Percentiles rank a stretch among this genome's conserved stretches.
These are phyloP conservation scores for Casuarina equisetifolia DNA, from an alignment of 306 rosid genomes.

Conservation along the genomic window DNA sequence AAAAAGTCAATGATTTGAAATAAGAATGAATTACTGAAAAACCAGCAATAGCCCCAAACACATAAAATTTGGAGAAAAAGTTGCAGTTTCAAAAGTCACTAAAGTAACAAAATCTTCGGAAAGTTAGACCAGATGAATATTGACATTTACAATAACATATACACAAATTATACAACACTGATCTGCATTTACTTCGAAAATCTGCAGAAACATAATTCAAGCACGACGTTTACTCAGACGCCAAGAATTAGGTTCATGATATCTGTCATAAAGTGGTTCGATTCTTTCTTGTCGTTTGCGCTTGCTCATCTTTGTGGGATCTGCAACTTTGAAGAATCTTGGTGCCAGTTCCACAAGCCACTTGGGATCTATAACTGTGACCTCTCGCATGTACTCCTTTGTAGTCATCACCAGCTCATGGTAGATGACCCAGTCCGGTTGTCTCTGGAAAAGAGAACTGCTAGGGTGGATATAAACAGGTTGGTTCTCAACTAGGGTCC, in stretches of 20 bases:
- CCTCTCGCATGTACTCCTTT: slow-evolving; percentile 86
- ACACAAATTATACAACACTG: not conserved
- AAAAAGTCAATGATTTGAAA: not conserved
- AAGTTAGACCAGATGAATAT: slow-evolving; percentile 4
- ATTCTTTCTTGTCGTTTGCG: slow-evolving; percentile 83
- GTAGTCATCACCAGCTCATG: slow-evolving; percentile 93
- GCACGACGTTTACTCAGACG: slow-evolving; percentile 86
- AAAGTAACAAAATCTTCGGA: no score
- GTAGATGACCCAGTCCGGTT: slow-evolving; percentile 91
- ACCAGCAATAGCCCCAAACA: not conserved
- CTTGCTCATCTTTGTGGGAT: slow-evolving; percentile 81
- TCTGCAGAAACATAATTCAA: slow-evolving; percentile 32
- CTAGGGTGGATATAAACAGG: slow-evolving; percentile 82
- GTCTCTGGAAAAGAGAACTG: slow-evolving; percentile 80
- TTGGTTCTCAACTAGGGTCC: slow-evolving; percentile 86
- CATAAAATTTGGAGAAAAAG: not conserved
- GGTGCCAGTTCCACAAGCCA: slow-evolving; percentile 95
- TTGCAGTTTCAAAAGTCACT: not conserved
- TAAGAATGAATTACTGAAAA: not conserved
- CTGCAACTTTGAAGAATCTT: slow-evolving; percentile 75
- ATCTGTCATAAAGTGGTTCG: slow-evolving; percentile 80
- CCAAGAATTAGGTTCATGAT: slow-evolving; percentile 95
- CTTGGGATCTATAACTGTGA: slow-evolving; percentile 75
- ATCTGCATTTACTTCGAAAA: not conserved
- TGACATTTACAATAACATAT: slow-evolving; percentile 15